These are phyloP conservation scores for Alopecurus myosuroides DNA, from an alignment of 176 grass and related monocot species.

Conservation along the genomic window DNA sequence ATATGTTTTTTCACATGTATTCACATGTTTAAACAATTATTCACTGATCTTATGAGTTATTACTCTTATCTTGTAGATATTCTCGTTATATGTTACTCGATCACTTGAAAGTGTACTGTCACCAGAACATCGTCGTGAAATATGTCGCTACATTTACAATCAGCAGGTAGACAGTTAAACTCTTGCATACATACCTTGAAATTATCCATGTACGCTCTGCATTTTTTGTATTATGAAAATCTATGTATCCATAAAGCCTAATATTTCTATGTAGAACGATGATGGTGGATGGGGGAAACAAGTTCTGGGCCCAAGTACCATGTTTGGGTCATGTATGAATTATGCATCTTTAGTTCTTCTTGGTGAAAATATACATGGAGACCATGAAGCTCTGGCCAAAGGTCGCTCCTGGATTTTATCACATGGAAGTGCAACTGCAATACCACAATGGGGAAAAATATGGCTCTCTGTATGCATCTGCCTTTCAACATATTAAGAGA, in stretches of 20 bases:
- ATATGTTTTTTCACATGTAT: too few relatives aligned
- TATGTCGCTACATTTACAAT: background rate
- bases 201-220: too few relatives aligned
- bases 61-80: background rate
- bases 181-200: too few relatives aligned
- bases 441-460: background rate
- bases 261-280: too few relatives aligned
- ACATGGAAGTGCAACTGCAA: background rate
- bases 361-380: background rate
- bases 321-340: background rate
- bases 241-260: too few relatives aligned
- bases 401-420: background rate
- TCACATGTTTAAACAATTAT: too few relatives aligned
- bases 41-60: too few relatives aligned
- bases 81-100: background rate
- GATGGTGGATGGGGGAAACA: background rate
- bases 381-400: background rate
- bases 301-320: background rate
- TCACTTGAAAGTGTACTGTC: background rate
- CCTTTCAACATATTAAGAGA: too few relatives aligned
- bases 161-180: too few relatives aligned
- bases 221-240: too few relatives aligned
- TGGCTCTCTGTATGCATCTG: too few relatives aligned
- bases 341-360: background rate
- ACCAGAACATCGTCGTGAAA: background rate